Evolutionary conservation across 257 asterid genomes (phyloP), one percentile per base, ranked within the genome.

Genomic region (Ilex aquifolium): DNA sequence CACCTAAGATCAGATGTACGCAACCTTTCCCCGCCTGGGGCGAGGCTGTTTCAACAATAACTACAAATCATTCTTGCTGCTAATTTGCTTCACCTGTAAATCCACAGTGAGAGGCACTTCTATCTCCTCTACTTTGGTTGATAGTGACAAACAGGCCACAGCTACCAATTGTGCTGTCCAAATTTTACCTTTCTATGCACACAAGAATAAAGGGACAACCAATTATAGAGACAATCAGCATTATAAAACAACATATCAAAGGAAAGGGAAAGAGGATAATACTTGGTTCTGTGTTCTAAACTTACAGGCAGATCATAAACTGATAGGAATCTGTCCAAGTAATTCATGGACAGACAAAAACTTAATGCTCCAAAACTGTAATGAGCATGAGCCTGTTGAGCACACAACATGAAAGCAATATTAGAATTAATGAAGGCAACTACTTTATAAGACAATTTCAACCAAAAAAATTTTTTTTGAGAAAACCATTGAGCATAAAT

Each of bases 111-210:
- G 57, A 42, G 95, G 93, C n/a, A 82, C 77, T 21, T 73, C 40
- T 56, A 79, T 74, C 80, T 90, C 96, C 32, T 79, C 95, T 74
- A 87, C 53, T 73, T 90, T 90, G 68, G 83, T 84, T 16, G 95
- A 95, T 30, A 87, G 56, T 13, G 90, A 87, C 59, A 90, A 81
- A 64, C 95, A 90, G 6, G 90, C 80, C 7, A 90, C 85, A 49
- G 92, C 87, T 61, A 76, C 57, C 71, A 87, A 71, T 55, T 87
- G 95, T 64, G 75, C 39, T 54, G 74, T 68, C 95, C 97, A 87
- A 17, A 60, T 31, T 64, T 70, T 78, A 59, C 72, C 84, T 61
- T 57, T 70, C 97, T 87, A 59, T 30, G 42, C 49, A 73, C 62
- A 60, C 60, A 65, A 55, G 54, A 67, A 17, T 17, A 11, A 48